These are phyloP conservation scores for Austropuccinia psidii DNA, from an alignment of 1,284 basidiomycete species.

Conservation along the genomic window DNA sequence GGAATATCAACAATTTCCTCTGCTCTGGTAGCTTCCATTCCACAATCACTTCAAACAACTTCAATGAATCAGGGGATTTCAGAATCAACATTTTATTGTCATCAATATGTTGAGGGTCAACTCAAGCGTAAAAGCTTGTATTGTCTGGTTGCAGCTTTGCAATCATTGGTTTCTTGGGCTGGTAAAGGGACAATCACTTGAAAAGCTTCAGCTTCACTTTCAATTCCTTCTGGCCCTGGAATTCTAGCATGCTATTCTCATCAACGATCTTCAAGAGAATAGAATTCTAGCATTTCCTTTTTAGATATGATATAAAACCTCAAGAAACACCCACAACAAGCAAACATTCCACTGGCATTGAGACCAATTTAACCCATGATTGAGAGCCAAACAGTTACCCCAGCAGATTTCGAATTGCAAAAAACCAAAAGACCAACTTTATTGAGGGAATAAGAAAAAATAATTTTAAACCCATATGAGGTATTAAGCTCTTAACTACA, in stretches of 20 bases:
- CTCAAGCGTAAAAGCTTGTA: constrained; percentile 80
- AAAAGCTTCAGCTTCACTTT: constrained; percentile 46
- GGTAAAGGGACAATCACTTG: constrained; percentile 45
- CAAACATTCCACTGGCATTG: constrained; percentile 28
- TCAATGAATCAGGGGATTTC: constrained; percentile 52
- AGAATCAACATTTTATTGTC: constrained; percentile 46
- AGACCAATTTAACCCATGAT: constrained; percentile 48
- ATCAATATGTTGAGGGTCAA: constrained; percentile 66
- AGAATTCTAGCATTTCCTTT: neutral
- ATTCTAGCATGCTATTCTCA: too few relatives aligned
- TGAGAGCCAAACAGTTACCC: constrained; percentile 73
- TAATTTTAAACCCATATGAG: constrained; percentile 94
- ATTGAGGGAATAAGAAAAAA: constrained; percentile 94
- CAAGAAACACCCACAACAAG: constrained; percentile 40
- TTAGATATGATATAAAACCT: constrained; percentile 39
- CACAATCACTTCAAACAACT: constrained; percentile 60
- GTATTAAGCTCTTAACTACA: constrained; percentile 79
- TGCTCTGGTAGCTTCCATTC: constrained; percentile 47
- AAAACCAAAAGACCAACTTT: constrained; percentile 90
- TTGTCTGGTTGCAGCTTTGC: constrained; percentile 74
- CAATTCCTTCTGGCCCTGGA: constrained; percentile 41
- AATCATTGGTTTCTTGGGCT: constrained; percentile 79
- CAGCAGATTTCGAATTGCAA: constrained; percentile 85
- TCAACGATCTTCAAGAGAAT: neutral
- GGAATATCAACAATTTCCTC: too few relatives aligned